phyloP scores from a whole-genome alignment of 192 early-diverging fungal species.

The Linnemannia zychae region DNA sequence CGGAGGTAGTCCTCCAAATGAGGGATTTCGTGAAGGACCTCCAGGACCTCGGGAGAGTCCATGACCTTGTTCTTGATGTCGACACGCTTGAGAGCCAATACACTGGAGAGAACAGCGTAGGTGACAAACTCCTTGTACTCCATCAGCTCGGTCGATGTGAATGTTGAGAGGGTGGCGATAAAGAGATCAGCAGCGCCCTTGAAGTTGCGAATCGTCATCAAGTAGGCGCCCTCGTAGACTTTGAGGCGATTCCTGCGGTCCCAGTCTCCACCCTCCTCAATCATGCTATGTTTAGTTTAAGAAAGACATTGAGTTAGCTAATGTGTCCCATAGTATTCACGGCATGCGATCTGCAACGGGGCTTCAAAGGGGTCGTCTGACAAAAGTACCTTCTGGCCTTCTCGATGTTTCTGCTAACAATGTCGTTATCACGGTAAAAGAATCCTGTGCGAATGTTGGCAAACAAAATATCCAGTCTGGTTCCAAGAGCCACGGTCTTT shows the following conservation, averaged over 20 bases:
- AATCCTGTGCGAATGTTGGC: slow-evolving; percentile 92
- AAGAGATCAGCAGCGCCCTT: slow-evolving; percentile 92
- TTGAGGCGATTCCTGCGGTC: slow-evolving; percentile 98
- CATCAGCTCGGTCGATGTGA: slow-evolving; percentile 97
- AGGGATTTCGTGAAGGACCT: slow-evolving; percentile 93
- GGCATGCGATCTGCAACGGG: background rate
- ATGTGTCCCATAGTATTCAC: background rate
- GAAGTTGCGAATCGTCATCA: slow-evolving; percentile 96
- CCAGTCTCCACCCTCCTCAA: slow-evolving; percentile 99
- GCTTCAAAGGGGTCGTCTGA: background rate
- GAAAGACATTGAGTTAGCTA: background rate
- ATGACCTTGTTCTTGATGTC: slow-evolving; percentile 97
- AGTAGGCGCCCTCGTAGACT: slow-evolving; percentile 94
- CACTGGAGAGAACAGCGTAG: slow-evolving; percentile 91
- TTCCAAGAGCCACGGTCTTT: slow-evolving; percentile 91
- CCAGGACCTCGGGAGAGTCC: slow-evolving; percentile 96
- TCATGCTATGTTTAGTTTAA: slow-evolving; percentile 71
- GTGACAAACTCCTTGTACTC: slow-evolving; percentile 97
- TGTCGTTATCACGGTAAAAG: slow-evolving; percentile 89
- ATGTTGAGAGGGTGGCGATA: slow-evolving; percentile 96
- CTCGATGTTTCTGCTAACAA: slow-evolving; percentile 86
- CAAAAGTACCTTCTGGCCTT: slow-evolving; percentile 74
- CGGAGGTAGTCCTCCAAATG: slow-evolving; percentile 85
- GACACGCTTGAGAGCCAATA: slow-evolving; percentile 88
- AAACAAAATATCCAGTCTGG: slow-evolving; percentile 95